Conservation (phyloP, 2,329 filamentous ascomycete species). For the Fusarium sp. region DNA sequence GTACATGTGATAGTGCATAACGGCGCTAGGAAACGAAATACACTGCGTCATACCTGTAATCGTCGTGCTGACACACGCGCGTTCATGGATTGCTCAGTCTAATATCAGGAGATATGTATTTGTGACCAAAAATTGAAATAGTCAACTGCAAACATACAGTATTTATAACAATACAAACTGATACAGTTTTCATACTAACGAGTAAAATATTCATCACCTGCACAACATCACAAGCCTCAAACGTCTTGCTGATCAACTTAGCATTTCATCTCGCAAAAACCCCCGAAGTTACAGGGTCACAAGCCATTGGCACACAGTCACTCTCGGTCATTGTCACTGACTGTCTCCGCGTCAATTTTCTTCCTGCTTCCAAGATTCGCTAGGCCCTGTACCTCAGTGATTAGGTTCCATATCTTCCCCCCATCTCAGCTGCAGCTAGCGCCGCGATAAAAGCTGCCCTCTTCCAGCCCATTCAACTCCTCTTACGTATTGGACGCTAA, state of each 20-base stretch:
- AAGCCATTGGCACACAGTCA: constrained; percentile 43
- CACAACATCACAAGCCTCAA: constrained; percentile 15
- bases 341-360: constrained; percentile 43
- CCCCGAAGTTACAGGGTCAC: constrained; percentile 33
- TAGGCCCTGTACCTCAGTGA: background rate
- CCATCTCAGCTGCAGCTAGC: constrained; percentile 35
- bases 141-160: constrained; percentile 2
- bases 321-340: constrained; percentile 33
- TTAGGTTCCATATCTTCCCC: background rate
- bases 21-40: background rate
- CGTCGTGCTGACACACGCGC: background rate
- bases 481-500: constrained; percentile 33
- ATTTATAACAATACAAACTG: background rate
- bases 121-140: background rate
- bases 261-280: constrained; percentile 4
- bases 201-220: constrained; percentile 37
- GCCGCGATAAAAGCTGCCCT: constrained; percentile 41
- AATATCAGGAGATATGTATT: background rate
- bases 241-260: constrained; percentile 25
- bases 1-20: constrained; percentile 29
- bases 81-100: background rate
- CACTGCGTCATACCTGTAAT: constrained; percentile 21
- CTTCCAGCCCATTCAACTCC: constrained; percentile 26
- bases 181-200: background rate
- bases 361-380: constrained; percentile 39